These are phyloP conservation scores for Agaricales sp. DNA, from an alignment of 1,284 basidiomycete species.

Conservation along the genomic window DNA sequence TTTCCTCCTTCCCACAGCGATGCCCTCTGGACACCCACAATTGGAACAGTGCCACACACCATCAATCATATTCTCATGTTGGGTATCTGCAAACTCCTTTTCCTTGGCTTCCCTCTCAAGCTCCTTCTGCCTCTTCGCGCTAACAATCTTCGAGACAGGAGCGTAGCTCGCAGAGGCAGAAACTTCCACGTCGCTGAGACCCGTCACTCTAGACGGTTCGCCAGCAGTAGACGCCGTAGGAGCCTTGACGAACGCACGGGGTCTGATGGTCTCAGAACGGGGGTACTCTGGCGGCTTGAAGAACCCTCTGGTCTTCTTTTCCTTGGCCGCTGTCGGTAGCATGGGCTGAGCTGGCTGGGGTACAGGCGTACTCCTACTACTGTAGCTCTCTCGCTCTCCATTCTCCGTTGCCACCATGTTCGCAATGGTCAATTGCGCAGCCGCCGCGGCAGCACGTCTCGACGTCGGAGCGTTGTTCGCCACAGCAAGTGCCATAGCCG, in stretches of 20 bases:
- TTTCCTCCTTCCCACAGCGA: conserved; percentile 77
- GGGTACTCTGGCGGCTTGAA: conserved; percentile 45
- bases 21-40: conserved; percentile 79
- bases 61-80: conserved; percentile 73
- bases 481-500: conserved; percentile 50
- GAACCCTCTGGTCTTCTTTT: conserved; percentile 61
- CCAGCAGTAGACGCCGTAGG: conserved; percentile 57
- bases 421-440: conserved; percentile 71
- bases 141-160: conserved; percentile 32
- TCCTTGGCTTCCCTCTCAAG: conserved; percentile 73
- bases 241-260: conserved; percentile 45
- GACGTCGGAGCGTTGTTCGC: conserved; percentile 58
- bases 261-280: conserved; percentile 32
- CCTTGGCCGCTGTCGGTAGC: conserved; percentile 32
- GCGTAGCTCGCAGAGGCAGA: conserved; percentile 10
- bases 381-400: conserved; percentile 46
- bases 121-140: conserved; percentile 58
- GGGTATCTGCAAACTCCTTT: conserved; percentile 69
- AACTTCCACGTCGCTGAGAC: not conserved
- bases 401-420: conserved; percentile 82
- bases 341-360: conserved; percentile 21
- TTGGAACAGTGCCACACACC: conserved; percentile 91
- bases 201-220: conserved; percentile 42
- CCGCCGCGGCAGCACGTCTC: conserved; percentile 75
- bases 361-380: conserved; percentile 30